Conservation (phyloP, 768 basidiomycete species). For the Suillus discolor region DNA sequence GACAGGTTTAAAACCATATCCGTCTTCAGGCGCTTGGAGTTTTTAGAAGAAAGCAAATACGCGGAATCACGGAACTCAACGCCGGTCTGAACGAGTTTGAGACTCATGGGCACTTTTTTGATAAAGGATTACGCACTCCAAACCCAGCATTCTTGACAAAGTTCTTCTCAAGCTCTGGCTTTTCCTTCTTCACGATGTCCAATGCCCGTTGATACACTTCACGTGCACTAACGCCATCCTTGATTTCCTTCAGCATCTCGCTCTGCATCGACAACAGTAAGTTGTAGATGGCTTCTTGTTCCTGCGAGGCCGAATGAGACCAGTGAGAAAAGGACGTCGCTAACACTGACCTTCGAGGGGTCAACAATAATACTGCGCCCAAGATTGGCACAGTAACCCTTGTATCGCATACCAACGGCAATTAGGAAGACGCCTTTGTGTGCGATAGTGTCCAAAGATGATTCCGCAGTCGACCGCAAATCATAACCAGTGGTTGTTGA, state of each 20-base stretch:
- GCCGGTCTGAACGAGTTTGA: conserved; percentile 64
- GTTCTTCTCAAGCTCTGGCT: conserved; percentile 78
- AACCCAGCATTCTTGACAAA: conserved; percentile 92
- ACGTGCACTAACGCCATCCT: conserved; percentile 72
- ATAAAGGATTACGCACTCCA: conserved; percentile 54
- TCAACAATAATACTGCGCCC: conserved; percentile 96
- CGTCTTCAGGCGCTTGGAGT: conserved; percentile 63
- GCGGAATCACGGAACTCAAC: conserved; percentile 92
- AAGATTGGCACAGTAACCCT: conserved; percentile 89
- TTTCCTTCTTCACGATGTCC: conserved; percentile 71
- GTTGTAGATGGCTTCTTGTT: conserved; percentile 88
- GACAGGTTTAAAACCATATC: conserved; percentile 88
- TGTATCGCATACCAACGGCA: conserved; percentile 88
- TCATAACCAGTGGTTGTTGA: conserved; percentile 86
- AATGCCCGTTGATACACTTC: conserved; percentile 84
- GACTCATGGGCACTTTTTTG: background rate
- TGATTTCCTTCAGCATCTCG: conserved; percentile 74
- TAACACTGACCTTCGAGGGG: conserved; percentile 69
- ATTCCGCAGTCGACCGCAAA: conserved; percentile 83
- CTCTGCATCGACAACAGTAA: conserved; percentile 77
- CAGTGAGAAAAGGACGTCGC: background rate
- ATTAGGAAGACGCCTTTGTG: conserved; percentile 89
- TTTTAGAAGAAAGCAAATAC: conserved; percentile 84
- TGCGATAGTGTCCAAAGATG: conserved; percentile 79
- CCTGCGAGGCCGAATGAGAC: conserved; percentile 46